These are phyloP conservation scores for Globisporangium parvum DNA, from an alignment of 352 stramenopile genomes.

Conservation along the genomic window DNA sequence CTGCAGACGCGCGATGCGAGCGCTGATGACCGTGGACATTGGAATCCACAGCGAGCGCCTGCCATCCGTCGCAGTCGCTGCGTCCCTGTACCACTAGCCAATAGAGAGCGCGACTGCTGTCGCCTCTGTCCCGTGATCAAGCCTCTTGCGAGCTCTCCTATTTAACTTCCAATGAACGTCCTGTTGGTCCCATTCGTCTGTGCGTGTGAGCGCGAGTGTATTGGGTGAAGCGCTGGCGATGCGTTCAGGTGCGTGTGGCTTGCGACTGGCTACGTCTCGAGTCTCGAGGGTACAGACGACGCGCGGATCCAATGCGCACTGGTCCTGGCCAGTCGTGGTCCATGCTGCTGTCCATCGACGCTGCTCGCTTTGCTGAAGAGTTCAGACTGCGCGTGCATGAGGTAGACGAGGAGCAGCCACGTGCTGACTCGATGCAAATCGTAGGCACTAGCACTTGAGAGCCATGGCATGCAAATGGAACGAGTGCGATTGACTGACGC, in stretches of 20 bases:
- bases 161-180: not conserved
- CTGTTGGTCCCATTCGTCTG: not conserved
- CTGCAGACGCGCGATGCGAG: not conserved
- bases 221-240: not conserved
- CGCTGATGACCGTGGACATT: constrained; percentile 7
- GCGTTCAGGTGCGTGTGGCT: not conserved
- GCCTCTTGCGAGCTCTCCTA: not conserved
- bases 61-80: not conserved
- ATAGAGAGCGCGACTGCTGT: constrained; percentile 6
- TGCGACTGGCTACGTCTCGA: not conserved
- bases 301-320: no score
- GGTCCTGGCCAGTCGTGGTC: no score
- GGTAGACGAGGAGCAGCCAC: no score
- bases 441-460: no score
- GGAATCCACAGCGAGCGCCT: constrained; percentile 10
- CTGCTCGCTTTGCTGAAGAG: no score
- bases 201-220: not conserved
- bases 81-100: constrained; percentile 14
- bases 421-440: no score
- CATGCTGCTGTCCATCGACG: no score
- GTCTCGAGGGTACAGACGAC: not conserved
- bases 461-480: no score
- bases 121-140: not conserved
- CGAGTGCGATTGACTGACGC: not conserved
- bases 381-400: no score